phyloP scores from a whole-genome alignment of 345 rosid genomes.

The Euphorbia tirucalli region DNA sequence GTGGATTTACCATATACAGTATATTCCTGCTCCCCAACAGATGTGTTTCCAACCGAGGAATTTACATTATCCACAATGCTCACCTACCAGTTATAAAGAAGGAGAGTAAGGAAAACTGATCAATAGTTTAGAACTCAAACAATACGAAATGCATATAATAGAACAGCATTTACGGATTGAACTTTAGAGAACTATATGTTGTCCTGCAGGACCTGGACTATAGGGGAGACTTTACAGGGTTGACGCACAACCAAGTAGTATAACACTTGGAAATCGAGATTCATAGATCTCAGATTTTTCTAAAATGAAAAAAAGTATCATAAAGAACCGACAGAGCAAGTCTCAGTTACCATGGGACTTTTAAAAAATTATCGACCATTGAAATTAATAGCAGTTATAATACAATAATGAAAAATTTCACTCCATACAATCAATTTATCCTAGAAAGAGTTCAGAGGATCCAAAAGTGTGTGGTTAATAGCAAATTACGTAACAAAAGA shows the following conservation, averaged over 20 bases:
- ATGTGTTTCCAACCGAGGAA: conserved; percentile 86
- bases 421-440: too few species aligned
- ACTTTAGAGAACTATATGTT: not conserved
- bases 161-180: not conserved
- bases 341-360: too few species aligned
- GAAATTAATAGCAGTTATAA: too few species aligned
- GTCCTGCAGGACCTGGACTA: not conserved
- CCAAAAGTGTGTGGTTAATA: too few species aligned
- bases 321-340: not conserved
- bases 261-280: not conserved
- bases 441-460: too few species aligned
- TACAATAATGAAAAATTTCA: too few species aligned
- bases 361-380: too few species aligned
- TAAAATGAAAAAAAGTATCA: not conserved
- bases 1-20: conserved; percentile 68
- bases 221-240: not conserved
- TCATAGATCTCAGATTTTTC: not conserved
- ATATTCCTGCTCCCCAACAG: conserved; percentile 88
- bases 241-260: not conserved
- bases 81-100: conserved; percentile 42
- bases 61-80: conserved; percentile 88
- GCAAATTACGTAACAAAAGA: too few species aligned
- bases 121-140: not conserved
- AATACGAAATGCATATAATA: not conserved
- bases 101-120: conserved; percentile 3